These are phyloP conservation scores for Rhodosporidiobolus sp. DNA, from an alignment of 768 basidiomycete species.

Conservation along the genomic window DNA sequence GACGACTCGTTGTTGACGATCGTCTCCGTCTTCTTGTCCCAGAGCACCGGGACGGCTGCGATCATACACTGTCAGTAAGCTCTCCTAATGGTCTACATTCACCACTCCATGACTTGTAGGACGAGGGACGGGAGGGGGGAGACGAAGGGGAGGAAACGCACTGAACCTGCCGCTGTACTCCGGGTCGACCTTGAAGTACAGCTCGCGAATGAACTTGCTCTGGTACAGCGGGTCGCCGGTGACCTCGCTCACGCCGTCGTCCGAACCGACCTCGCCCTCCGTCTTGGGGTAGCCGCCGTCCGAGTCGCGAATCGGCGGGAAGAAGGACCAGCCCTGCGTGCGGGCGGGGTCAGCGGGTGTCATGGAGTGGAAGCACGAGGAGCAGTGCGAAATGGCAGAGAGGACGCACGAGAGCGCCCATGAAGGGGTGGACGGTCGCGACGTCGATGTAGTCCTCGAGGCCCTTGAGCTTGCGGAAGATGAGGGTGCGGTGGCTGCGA, in stretches of 20 bases:
- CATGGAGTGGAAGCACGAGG: not conserved
- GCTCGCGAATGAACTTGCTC: conserved; percentile 67
- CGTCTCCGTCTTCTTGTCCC: conserved; percentile 74
- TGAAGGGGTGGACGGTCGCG: conserved; percentile 75
- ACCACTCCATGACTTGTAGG: no score
- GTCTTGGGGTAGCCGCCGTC: conserved; percentile 33
- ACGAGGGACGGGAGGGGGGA: no score
- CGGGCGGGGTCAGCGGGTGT: not conserved
- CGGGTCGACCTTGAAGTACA: conserved; percentile 74
- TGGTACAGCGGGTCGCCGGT: conserved; percentile 37
- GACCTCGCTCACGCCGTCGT: conserved; percentile 67
- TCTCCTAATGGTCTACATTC: no score
- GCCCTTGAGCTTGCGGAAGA: conserved; percentile 85
- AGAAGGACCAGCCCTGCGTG: conserved; percentile 33
- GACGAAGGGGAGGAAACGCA: not conserved
- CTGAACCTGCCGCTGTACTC: conserved; percentile 60
- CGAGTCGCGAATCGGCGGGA: conserved; percentile 35
- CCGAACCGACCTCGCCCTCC: conserved; percentile 53
- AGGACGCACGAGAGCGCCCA: conserved; percentile 58
- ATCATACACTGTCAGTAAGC: not conserved
- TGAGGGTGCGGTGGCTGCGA: conserved; percentile 67
- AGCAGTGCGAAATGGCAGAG: not conserved
- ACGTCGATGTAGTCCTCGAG: conserved; percentile 79
- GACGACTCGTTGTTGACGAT: conserved; percentile 86
- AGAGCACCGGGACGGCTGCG: conserved; percentile 73